Evolutionary conservation across 768 basidiomycete species (phyloP).

Genomic region (Flagelloscypha sp.): DNA sequence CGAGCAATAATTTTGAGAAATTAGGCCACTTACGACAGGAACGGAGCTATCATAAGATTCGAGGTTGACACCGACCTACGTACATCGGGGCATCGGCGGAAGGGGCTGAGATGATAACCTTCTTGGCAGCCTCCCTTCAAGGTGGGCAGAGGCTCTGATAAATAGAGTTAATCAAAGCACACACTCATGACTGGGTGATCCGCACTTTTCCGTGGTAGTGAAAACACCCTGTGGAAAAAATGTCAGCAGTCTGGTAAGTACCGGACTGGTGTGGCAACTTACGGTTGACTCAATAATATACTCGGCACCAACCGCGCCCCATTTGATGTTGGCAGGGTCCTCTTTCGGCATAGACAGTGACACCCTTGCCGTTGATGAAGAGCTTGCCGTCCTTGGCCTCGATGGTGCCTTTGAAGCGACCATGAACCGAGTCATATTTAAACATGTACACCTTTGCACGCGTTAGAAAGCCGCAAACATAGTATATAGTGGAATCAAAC

Average conservation of each 20-base stretch:
- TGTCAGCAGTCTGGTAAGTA: constrained; percentile 6
- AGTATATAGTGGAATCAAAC: constrained; percentile 29
- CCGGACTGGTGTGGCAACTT: constrained; percentile 18
- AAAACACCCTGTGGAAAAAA: constrained; percentile 72
- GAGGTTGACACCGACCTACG: constrained; percentile 92
- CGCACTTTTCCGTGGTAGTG: constrained; percentile 86
- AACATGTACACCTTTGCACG: constrained; percentile 85
- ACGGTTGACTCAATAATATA: constrained; percentile 97
- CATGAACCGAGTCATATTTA: constrained; percentile 93
- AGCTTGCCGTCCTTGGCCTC: constrained; percentile 86
- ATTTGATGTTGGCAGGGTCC: constrained; percentile 80
- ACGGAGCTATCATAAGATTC: constrained; percentile 84
- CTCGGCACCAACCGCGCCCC: constrained; percentile 74
- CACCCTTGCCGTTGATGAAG: constrained; percentile 66
- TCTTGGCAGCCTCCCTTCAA: constrained; percentile 99
- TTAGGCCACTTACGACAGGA: constrained; percentile 56
- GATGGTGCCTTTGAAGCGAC: constrained; percentile 82
- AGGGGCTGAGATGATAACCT: constrained; percentile 98
- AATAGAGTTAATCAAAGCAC: constrained; percentile 9
- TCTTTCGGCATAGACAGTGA: constrained; percentile 78
- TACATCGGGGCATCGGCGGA: constrained; percentile 97
- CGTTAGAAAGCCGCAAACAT: constrained; percentile 3
- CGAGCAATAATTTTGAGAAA: neutral
- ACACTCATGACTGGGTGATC: constrained; percentile 6
- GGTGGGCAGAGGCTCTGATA: constrained; percentile 76